Evolutionary conservation across 1,284 basidiomycete species (phyloP), one percentile per base, ranked within the genome.

Genomic region (Chalciporus piperatoides): DNA sequence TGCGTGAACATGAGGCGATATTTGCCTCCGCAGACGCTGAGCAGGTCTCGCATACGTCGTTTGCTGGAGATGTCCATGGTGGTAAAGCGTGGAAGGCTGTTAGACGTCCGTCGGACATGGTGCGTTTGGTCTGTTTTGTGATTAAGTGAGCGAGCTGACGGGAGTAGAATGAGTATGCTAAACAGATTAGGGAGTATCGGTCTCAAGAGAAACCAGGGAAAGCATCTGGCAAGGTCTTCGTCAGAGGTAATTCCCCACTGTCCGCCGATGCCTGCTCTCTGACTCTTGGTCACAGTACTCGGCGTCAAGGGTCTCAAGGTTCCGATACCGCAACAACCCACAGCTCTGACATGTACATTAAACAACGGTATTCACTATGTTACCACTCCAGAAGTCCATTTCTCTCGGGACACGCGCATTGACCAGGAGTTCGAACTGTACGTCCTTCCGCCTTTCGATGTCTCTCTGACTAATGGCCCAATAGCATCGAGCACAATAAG

Each of bases 311-410:
- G 76, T 37, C 71, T 95, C 23, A 74, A 78, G 52, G 70, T 94
- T 23, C 92, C 92, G 1, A 57, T 96, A 10, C 92, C 92, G 0
- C 70, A 71, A 14, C 76, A 90, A 55, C 72, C 80, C 0, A 94
- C 94, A 0, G 76, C 73, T 30, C 77, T 97, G 58, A 86, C 86
- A n/a, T 91, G 92, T 64, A 93, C 92, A 0, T 75, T 99, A 52
- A 96, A 97, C 71, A 98, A 98, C 60, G 94, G 95, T 7, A 93
- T 97, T 51, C 94, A 98, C 69, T 95, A 89, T 58, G 96, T 99
- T 48, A 92, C 91, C 4, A 97, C 95, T 0, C 93, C 92, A 0
- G 90, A 92, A 59, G 79, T 77, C 37, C 71, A 74, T 9, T 72
- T 97, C 3, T 72, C 71, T 27, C 70, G 76, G 33, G 82, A 87